Evolutionary conservation across 1,284 basidiomycete genomes (phyloP).

Genomic region (Trametes polyzona): DNA sequence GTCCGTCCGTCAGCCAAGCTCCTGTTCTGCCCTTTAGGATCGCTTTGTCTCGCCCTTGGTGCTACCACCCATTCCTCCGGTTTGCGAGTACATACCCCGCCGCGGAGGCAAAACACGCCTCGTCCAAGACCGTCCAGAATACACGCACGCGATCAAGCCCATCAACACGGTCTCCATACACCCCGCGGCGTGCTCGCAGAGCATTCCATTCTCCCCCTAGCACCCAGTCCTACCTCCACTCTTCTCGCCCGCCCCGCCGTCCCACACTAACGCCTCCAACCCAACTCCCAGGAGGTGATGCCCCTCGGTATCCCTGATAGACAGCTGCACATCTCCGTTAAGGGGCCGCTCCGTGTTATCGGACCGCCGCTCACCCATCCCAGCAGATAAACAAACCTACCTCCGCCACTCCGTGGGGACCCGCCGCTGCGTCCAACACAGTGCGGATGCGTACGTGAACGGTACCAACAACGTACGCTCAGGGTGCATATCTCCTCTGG

Average conservation of each 20-base stretch:
- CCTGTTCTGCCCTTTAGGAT: neutral
- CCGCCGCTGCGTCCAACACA: neutral
- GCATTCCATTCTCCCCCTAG: constrained; percentile 28
- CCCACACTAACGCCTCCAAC: constrained; percentile 8
- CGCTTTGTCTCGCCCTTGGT: constrained; percentile 1
- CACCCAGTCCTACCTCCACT: constrained; percentile 4
- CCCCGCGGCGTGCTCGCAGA: constrained; percentile 26
- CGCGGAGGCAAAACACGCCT: constrained; percentile 2
- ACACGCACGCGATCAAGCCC: constrained; percentile 14
- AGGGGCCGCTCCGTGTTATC: neutral
- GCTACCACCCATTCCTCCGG: neutral
- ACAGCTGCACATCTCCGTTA: neutral
- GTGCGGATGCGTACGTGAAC: neutral
- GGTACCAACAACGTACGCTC: too few relatives aligned
- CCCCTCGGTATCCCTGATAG: neutral
- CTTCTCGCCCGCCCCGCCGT: constrained; percentile 9
- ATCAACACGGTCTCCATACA: constrained; percentile 10
- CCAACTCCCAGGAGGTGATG: too few relatives aligned
- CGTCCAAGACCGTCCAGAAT: neutral
- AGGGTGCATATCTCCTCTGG: neutral
- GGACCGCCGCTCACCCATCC: neutral
- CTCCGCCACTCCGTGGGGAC: constrained; percentile 18
- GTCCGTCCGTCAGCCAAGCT: neutral
- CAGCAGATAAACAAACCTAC: constrained; percentile 16
- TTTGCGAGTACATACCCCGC: neutral